phyloP scores from a whole-genome alignment of 768 basidiomycete species.

The Collybia nuda region DNA sequence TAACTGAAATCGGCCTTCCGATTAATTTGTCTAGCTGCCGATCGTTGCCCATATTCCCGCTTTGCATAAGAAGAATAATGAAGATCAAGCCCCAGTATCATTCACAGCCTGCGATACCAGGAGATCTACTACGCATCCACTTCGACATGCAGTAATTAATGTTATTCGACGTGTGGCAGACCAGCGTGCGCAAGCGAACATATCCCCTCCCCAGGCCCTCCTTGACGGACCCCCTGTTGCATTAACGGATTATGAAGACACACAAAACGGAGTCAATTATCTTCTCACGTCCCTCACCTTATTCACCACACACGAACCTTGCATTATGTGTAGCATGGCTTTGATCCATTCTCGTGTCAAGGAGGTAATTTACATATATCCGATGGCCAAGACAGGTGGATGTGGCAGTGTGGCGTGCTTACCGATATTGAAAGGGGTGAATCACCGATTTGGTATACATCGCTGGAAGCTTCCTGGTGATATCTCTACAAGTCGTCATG shows the following conservation, averaged over 20 bases:
- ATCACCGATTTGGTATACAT: conserved; percentile 81
- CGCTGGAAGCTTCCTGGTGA: conserved; percentile 49
- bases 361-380: conserved; percentile 73
- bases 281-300: conserved; percentile 82
- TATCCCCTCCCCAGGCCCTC: conserved; percentile 5
- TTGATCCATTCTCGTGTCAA: conserved; percentile 92
- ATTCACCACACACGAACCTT: conserved; percentile 95
- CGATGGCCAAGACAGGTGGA: conserved; percentile 81
- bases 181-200: conserved; percentile 33
- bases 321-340: conserved; percentile 98
- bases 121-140: conserved; percentile 63
- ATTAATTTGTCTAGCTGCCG: conserved; percentile 51
- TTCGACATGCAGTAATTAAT: conserved; percentile 85
- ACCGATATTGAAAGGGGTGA: conserved; percentile 81
- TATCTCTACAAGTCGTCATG: conserved; percentile 14
- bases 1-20: conserved; percentile 1
- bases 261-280: conserved; percentile 75
- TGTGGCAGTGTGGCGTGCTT: conserved; percentile 78
- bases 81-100: conserved; percentile 19
- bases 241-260: conserved; percentile 12
- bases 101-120: conserved; percentile 75
- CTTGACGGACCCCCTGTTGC: not conserved
- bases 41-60: conserved; percentile 71
- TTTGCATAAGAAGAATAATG: conserved; percentile 37
- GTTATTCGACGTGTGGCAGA: conserved; percentile 68